Conservation (phyloP, 108 stramenopile species). For the Nitzschia inconspicua region DNA sequence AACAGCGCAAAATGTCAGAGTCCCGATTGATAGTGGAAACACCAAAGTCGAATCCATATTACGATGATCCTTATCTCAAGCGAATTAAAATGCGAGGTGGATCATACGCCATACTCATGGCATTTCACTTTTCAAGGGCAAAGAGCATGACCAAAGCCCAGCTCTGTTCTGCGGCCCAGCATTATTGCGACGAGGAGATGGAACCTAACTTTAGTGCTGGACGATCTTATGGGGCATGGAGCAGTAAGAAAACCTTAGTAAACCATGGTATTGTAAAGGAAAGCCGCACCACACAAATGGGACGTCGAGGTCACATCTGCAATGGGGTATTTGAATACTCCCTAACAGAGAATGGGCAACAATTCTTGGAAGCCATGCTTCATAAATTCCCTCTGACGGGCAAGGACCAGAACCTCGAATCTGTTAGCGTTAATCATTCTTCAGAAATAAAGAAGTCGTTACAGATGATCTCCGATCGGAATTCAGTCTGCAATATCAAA, state of each 20-base stretch:
- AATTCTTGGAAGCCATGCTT: constrained; percentile 18
- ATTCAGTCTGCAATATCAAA: too few species aligned
- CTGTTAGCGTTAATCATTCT: too few species aligned
- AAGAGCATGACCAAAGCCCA: constrained; percentile 23
- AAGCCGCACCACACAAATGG: constrained; percentile 10
- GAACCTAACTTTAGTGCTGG: constrained; percentile 29
- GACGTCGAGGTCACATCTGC: constrained; percentile 1
- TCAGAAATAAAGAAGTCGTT: too few species aligned
- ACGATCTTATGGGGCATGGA: constrained; percentile 31
- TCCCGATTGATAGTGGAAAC: background rate
- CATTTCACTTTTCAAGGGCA: constrained; percentile 17
- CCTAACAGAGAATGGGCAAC: constrained; percentile 23
- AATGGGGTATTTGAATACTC: constrained; percentile 13
- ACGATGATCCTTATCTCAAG: constrained; percentile 27
- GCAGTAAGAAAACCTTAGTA: constrained; percentile 22
- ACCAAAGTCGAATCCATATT: background rate
- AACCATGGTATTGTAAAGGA: constrained; percentile 20
- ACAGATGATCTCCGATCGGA: too few species aligned
- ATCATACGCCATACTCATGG: constrained; percentile 30
- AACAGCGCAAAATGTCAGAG: constrained; percentile 3
- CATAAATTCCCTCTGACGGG: constrained; percentile 1
- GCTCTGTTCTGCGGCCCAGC: constrained; percentile 16
- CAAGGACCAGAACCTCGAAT: too few species aligned
- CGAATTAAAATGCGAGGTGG: constrained; percentile 25
- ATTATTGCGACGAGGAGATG: constrained; percentile 33